A percentile compares a stretch with the other conserved stretches of the same genome.
phyloP scores from a whole-genome alignment of 331 rosid genomes.

The Saraca asoca region DNA sequence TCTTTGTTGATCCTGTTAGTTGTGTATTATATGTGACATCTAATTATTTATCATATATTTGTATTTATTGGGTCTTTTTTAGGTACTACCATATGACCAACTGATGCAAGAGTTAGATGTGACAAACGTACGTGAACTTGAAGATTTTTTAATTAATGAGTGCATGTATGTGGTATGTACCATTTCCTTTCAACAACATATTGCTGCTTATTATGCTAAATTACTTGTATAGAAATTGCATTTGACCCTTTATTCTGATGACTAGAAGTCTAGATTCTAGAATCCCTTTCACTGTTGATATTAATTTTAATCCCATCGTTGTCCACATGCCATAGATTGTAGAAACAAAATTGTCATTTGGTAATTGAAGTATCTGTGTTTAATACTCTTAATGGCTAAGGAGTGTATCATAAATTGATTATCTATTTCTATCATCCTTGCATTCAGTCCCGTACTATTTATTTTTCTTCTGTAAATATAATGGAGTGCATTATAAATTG shows the following conservation, averaged over 20 bases:
- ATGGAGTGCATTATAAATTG: not conserved
- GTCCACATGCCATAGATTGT: not conserved
- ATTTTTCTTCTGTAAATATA: not conserved
- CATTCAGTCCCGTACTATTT: not conserved
- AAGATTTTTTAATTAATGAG: conserved; percentile 89
- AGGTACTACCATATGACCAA: conserved; percentile 87
- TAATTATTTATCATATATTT: conserved; percentile 20
- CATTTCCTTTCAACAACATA: conserved; percentile 22
- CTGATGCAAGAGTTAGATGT: conserved; percentile 92
- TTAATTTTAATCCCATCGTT: no score
- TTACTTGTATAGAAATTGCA: no score
- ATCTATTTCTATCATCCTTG: conserved; percentile 9
- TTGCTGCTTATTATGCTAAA: not conserved
- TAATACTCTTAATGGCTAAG: not conserved
- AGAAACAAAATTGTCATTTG: not conserved
- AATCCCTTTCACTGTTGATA: no score
- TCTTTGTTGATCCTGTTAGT: conserved; percentile 9
- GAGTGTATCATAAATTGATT: not conserved
- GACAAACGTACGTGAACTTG: conserved; percentile 86
- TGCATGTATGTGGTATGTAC: conserved; percentile 93
- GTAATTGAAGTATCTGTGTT: not conserved
- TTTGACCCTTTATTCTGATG: no score
- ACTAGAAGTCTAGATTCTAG: no score
- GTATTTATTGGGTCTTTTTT: conserved; percentile 25
- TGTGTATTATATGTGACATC: conserved; percentile 12